Conservation (phyloP, 441 rosid species). For the Erysimum pusillum region DNA sequence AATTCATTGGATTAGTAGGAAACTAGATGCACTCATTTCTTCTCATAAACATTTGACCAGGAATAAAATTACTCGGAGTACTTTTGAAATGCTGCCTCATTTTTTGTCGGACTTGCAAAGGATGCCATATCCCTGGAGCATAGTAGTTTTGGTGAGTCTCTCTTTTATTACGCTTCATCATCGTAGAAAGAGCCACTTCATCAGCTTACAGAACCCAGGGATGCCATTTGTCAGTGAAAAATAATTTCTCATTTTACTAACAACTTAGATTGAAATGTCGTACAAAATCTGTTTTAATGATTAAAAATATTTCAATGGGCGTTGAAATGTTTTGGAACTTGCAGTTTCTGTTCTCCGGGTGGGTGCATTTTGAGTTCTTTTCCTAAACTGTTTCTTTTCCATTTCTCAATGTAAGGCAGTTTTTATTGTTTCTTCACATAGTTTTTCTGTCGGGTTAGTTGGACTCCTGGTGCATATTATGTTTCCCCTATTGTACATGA, state of each 20-base stretch:
- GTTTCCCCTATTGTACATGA: constrained; percentile 1
- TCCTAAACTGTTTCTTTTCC: not conserved
- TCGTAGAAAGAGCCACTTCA: constrained; percentile 17
- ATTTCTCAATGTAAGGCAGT: not conserved
- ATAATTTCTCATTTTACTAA: not conserved
- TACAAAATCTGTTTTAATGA: not conserved
- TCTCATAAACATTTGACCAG: constrained; percentile 53
- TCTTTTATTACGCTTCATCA: constrained; percentile 19
- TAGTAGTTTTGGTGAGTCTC: constrained; percentile 73
- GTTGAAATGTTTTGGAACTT: not conserved
- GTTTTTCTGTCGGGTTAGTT: constrained; percentile 5
- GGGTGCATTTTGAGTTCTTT: constrained; percentile 10
- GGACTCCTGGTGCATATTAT: constrained; percentile 19
- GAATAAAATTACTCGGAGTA: constrained; percentile 57
- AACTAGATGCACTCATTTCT: constrained; percentile 48
- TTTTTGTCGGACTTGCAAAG: constrained; percentile 74
- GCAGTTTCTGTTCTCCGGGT: not conserved
- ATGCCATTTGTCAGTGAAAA: constrained; percentile 31
- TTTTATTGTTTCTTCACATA: not conserved
- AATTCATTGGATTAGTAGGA: constrained; percentile 21
- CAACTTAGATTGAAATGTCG: constrained; percentile 15
- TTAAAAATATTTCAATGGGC: not conserved
- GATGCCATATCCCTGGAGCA: constrained; percentile 69
- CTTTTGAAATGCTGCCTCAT: constrained; percentile 55
- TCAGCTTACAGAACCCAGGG: constrained; percentile 17